Evolutionary conservation across 345 rosid species (phyloP).

Genomic region (Citrus unshiu): DNA sequence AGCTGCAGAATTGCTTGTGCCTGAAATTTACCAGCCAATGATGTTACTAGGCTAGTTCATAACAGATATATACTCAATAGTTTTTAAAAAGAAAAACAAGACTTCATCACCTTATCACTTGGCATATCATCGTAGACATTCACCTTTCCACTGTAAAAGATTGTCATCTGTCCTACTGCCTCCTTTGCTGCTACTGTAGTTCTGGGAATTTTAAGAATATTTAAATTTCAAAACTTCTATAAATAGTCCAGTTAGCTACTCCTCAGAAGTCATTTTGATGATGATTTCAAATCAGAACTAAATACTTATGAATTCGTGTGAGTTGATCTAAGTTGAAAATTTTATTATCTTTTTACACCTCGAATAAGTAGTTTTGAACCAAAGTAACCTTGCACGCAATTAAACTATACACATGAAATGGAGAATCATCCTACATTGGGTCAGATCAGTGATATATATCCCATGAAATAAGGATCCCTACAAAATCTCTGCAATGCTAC

Average conservation of each 20-base stretch:
- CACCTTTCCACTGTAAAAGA: slow-evolving; percentile 43
- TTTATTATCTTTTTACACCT: background rate
- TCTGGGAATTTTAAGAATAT: slow-evolving; percentile 21
- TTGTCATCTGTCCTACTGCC: slow-evolving; percentile 35
- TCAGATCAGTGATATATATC: background rate
- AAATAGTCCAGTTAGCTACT: background rate
- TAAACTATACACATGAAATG: background rate
- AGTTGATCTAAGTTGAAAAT: slow-evolving; percentile 2
- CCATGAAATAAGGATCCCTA: background rate
- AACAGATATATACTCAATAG: background rate
- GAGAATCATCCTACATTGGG: background rate
- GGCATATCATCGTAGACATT: slow-evolving; percentile 39
- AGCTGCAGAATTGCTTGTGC: slow-evolving; percentile 39
- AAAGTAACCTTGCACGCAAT: background rate
- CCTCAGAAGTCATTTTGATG: background rate
- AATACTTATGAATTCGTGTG: background rate
- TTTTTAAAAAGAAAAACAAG: slow-evolving; percentile 2
- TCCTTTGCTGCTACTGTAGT: slow-evolving; percentile 15
- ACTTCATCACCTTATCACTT: slow-evolving; percentile 26
- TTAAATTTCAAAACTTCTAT: slow-evolving; percentile 19
- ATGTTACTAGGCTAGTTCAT: slow-evolving; percentile 9
- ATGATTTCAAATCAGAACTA: background rate
- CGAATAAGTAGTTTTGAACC: slow-evolving; percentile 2
- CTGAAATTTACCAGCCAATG: slow-evolving; percentile 22
- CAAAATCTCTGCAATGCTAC: background rate